phyloP scores from a whole-genome alignment of 2,329 filamentous ascomycete genomes.

The Moelleriella libera region DNA sequence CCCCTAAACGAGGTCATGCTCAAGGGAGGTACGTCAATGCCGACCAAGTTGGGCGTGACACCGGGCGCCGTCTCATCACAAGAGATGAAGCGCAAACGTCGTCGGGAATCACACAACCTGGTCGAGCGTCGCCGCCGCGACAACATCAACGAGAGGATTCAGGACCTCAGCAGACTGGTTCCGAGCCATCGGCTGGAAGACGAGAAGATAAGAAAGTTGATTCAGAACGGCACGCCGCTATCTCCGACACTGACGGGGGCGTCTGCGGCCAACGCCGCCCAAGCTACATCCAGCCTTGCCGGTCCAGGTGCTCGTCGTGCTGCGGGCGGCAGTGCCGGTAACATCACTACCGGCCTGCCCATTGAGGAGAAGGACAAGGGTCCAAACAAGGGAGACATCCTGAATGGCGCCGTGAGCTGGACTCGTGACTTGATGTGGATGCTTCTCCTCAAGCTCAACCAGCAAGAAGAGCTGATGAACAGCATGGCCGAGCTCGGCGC shows the following conservation, averaged over 20 bases:
- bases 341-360: slow-evolving; percentile 83
- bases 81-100: slow-evolving; percentile 82
- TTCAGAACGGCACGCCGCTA: slow-evolving; percentile 80
- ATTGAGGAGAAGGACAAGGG: slow-evolving; percentile 97
- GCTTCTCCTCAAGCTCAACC: slow-evolving; percentile 74
- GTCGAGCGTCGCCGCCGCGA: slow-evolving; percentile 90
- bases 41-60: slow-evolving; percentile 60
- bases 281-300: slow-evolving; percentile 76
- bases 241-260: slow-evolving; percentile 67
- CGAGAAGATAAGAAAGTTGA: slow-evolving; percentile 90
- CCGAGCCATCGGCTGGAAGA: slow-evolving; percentile 87
- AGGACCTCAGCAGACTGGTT: slow-evolving; percentile 87
- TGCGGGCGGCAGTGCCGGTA: slow-evolving; percentile 53
- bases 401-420: slow-evolving; percentile 95
- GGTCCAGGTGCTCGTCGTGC: slow-evolving; percentile 74
- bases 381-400: slow-evolving; percentile 95
- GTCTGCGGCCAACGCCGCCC: slow-evolving; percentile 50
- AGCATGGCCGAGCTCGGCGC: slow-evolving; percentile 59
- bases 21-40: slow-evolving; percentile 78
- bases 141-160: slow-evolving; percentile 97
- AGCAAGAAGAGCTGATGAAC: slow-evolving; percentile 77
- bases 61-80: slow-evolving; percentile 55
- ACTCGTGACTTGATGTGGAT: slow-evolving; percentile 97
- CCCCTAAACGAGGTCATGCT: slow-evolving; percentile 84
- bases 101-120: slow-evolving; percentile 88